Percentiles rank a stretch among this genome's conserved stretches.
These are phyloP conservation scores for Fraxinus latifolia DNA, from an alignment of 305 asterid species.

Conservation along the genomic window DNA sequence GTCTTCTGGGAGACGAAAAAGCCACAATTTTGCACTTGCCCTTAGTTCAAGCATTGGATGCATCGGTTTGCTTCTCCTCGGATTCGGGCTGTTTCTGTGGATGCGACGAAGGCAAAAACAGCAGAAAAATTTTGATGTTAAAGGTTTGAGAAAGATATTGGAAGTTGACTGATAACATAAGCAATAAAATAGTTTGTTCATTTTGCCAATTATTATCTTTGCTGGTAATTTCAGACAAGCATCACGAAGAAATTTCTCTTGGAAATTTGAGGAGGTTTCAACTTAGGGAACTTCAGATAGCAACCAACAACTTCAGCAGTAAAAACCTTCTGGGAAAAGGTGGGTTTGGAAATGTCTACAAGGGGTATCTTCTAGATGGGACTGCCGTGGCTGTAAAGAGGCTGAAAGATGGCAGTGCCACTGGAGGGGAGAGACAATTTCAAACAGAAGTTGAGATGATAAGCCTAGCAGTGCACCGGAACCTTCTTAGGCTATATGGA, in stretches of 20 bases:
- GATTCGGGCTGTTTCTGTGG: conserved; percentile 37
- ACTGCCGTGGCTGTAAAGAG: conserved; percentile 49
- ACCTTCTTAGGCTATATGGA: conserved; percentile 43
- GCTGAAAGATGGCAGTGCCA: conserved; percentile 44
- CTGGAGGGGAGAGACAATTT: conserved; percentile 47
- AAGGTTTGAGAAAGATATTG: conserved; percentile 29
- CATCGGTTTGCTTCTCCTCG: conserved; percentile 33
- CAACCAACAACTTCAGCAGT: conserved; percentile 51
- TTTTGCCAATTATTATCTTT: background rate
- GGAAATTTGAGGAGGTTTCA: conserved; percentile 47
- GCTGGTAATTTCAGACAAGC: conserved; percentile 27
- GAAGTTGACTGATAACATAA: background rate
- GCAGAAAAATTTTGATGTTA: conserved; percentile 23
- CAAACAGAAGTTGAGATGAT: conserved; percentile 54
- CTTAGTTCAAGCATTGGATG: conserved; percentile 43
- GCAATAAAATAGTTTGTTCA: background rate
- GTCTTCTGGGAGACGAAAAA: conserved; percentile 22
- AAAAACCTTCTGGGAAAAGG: conserved; percentile 50
- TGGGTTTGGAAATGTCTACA: conserved; percentile 50
- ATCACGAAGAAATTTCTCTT: conserved; percentile 38
- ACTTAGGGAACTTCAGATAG: conserved; percentile 44
- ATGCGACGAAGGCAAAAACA: conserved; percentile 31
- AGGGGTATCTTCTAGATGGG: conserved; percentile 41
- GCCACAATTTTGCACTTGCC: conserved; percentile 38
- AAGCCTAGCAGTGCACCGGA: conserved; percentile 52